phyloP scores from a whole-genome alignment of 495 filamentous ascomycete genomes.

The Penicillium macrosclerotiorum region DNA sequence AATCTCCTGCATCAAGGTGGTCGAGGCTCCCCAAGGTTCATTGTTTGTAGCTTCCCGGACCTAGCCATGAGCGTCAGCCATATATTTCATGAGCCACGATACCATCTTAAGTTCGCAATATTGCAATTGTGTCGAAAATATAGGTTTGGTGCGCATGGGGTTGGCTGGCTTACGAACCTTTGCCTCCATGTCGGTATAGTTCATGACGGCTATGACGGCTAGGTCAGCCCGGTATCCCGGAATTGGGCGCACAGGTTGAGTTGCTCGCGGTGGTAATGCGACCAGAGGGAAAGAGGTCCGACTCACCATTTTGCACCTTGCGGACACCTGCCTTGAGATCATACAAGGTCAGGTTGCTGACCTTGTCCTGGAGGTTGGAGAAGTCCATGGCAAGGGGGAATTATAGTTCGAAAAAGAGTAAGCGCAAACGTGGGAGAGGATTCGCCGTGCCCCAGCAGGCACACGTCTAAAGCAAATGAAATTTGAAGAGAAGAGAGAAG shows the following conservation, averaged over 20 bases:
- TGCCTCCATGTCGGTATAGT: conserved; percentile 99
- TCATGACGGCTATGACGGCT: conserved; percentile 80
- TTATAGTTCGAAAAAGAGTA: conserved; percentile 15
- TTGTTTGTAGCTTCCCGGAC: conserved; percentile 98
- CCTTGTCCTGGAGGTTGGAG: conserved; percentile 77
- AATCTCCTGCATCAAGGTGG: conserved; percentile 93
- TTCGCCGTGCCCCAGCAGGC: neutral
- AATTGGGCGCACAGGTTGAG: conserved; percentile 9
- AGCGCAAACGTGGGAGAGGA: conserved; percentile 7
- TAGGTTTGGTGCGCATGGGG: conserved; percentile 5
- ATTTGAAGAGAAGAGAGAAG: conserved; percentile 14
- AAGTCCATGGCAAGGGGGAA: conserved; percentile 69
- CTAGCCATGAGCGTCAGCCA: conserved; percentile 39
- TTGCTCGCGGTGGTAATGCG: conserved; percentile 7
- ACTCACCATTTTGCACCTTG: conserved; percentile 96
- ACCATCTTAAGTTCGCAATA: too few relatives aligned
- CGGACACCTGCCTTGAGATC: conserved; percentile 96
- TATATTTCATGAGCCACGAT: neutral
- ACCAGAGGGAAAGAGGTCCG: neutral
- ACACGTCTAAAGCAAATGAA: conserved; percentile 11
- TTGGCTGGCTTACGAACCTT: conserved; percentile 61
- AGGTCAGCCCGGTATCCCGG: conserved; percentile 15
- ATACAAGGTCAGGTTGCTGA: conserved; percentile 92
- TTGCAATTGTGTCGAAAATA: too few relatives aligned
- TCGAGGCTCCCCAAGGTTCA: conserved; percentile 94